Base-by-base conservation (phyloP, 2,329 filamentous ascomycete genomes). In the Metarhizium anisopliae region DNA sequence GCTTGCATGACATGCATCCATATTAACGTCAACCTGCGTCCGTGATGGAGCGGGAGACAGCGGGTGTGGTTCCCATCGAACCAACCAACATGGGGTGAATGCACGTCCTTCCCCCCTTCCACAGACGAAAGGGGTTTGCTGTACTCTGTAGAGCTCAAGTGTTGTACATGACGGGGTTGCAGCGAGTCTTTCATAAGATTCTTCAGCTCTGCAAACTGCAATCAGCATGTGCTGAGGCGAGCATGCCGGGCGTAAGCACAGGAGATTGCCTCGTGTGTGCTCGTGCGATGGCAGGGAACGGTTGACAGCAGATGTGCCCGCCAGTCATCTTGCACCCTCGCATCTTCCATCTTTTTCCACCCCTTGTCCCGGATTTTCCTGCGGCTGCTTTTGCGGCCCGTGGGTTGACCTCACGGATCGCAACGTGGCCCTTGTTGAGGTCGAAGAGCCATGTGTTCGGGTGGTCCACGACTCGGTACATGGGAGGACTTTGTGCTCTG, bases 1-100 rank as follows among this genome's bases (percentile, higher is more conserved):
- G 13, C 54, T 47, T 55, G 54, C 54, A 40, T 52, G 54, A 55
- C 49, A 29, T 52, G 40, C 49, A 55, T 51, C 13, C 14, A 18
- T 10, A 3, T 16, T 18, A 36, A 47, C 20, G 25, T 40, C 38
- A n/a, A n/a, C 20, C 25, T 18, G 36, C 25, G 53, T 35, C 53
- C 47, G 53, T 51, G 16, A 20, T 25, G n/a, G 49, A 36, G 53
- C 53, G 47, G 53, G 29, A 55, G 25, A 35, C n/a, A 5, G n/a
- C 42, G n/a, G 42, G 42, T 6, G 18, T 7, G n/a, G 5, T 11
- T 45, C 42, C 7, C 16, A 5, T 6, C 38, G 47, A 40, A n/a
- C 32, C 32, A 35, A 35, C 32, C 32, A 35, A 35, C 32, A 35
- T 35, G 32, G 32, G 32, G 7, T 11, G 32, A 35, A 35, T 35